phyloP scores from a whole-genome alignment of 495 filamentous ascomycete genomes.

The Neurospora tetrasperma region DNA sequence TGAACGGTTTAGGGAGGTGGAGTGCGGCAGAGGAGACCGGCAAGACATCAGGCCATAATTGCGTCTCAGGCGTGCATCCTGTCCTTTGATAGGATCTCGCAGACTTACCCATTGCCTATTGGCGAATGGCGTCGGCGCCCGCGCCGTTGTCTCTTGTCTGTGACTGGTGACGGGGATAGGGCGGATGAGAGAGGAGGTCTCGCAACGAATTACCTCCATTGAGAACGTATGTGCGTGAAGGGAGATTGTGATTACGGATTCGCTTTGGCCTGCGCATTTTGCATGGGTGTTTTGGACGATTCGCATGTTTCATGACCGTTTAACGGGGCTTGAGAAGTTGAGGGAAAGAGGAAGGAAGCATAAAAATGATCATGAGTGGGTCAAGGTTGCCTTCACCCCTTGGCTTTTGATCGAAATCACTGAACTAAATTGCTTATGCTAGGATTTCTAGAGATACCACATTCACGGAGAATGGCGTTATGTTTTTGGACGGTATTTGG shows the following conservation, averaged over 20 bases:
- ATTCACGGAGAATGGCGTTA: not conserved
- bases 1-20: not conserved
- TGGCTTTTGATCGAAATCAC: not conserved
- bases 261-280: not conserved
- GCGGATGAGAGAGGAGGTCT: not conserved
- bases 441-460: not conserved
- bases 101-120: not conserved
- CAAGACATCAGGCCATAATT: not conserved
- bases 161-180: not conserved
- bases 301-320: not conserved
- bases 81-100: not conserved
- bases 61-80: not conserved
- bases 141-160: not conserved
- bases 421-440: not conserved
- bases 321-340: not conserved
- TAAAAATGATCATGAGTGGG: not conserved
- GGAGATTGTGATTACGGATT: not conserved
- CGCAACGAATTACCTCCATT: not conserved
- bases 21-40: not conserved
- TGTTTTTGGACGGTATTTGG: not conserved
- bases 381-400: not conserved
- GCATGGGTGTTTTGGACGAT: not conserved
- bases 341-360: not conserved
- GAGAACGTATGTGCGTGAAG: not conserved
- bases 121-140: not conserved